Base-by-base conservation (phyloP, 495 filamentous ascomycete species). In the Neurospora sp. region DNA sequence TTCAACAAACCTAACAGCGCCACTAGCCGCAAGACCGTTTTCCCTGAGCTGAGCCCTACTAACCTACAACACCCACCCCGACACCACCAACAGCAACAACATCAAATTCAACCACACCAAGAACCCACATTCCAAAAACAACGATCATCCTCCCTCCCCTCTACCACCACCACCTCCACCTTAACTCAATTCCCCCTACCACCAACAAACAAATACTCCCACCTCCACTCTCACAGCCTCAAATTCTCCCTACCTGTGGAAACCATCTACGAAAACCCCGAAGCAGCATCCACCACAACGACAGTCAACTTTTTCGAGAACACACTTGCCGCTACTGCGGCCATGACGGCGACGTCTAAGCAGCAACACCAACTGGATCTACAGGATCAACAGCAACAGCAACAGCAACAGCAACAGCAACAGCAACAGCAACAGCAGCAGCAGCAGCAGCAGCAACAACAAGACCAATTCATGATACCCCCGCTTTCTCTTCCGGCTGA, bases 391-490 rank as follows among this genome's bases (percentile, higher is more conserved):
- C 68, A 31, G 31, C 31, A 35, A 4, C 31, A 35, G 4, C 22
- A 61, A 31, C 22, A 61, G 10, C 22, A 61, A 31, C 22, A 61
- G 10, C 53, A 61, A 61, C 12, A 16, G 16, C 22, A 61, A 0
- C 53, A 61, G 14, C 3, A 35, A 0, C 75, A 35, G 31, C 31
- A 35, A 4, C 31, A 35, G 31, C 75, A 35, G 31, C 31, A 35
- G 31, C 31, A 35, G 31, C 75, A 72, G 3, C 68, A 31, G 1
- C 70, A 73, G 37, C 70, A 72, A 6, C 71, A 39, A 20, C 75
- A 72, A 10, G 69, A 74, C 1, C 70, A 72, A 6, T 53, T 75
- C 1, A 59, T 69, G 12, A 48, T 74, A 12, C 45, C 45, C 2
- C 61, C 69, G 6, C 53, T 61, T 31, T 6, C 22, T 31, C 12